Evolutionary conservation across 2,329 filamentous ascomycete genomes (phyloP), one percentile per base, ranked within the genome.

Genomic region (Orbilia blumenaviensis): DNA sequence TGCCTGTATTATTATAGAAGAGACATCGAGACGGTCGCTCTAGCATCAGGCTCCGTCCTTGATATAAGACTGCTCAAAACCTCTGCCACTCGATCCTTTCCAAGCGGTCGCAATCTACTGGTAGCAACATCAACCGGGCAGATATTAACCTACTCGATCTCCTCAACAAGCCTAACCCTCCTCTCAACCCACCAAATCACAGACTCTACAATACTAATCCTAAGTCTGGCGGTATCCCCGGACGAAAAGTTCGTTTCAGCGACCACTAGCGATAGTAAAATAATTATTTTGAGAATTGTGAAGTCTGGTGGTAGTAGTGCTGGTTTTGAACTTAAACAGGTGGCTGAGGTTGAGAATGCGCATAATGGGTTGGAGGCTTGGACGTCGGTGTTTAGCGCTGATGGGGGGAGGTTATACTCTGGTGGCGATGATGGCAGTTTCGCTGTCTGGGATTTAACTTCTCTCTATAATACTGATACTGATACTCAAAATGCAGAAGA

Each of bases 341-440:
- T 72, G 7, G 18, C 64, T 23, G 60, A 69, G 32, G 38, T 69
- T 14, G 29, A 42, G 5, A 42, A 69, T 23, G 64, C 32, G 0
- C 73, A 77, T 23, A 54, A 60, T 21, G 23, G n/a, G 1, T 27
- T 77, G 50, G 73, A 77, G 34, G 66, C 73, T 23, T 77, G 73
- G 73, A 71, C 61, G 7, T 66, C 66, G 16, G 52, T 56, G 23
- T 72, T 77, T 36, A 64, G 48, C 21, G 12, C n/a, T 12, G 60
- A 76, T 52, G 62, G 67, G 2, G 66, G 48, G 7, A 58, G 12
- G 1, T 21, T 77, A 21, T 77, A 72, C 44, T 64, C 73, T n/a
- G 73, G 73, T 27, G 73, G 73, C 25, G 73, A 77, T 25, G 73
- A 77, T 12, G 58, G 27, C 8, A 77, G 66, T 23, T 77, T 77